Evolutionary conservation across 352 stramenopile species (phyloP), one percentile per base, ranked within the genome.

Genomic region (Globisporangium spiculum): DNA sequence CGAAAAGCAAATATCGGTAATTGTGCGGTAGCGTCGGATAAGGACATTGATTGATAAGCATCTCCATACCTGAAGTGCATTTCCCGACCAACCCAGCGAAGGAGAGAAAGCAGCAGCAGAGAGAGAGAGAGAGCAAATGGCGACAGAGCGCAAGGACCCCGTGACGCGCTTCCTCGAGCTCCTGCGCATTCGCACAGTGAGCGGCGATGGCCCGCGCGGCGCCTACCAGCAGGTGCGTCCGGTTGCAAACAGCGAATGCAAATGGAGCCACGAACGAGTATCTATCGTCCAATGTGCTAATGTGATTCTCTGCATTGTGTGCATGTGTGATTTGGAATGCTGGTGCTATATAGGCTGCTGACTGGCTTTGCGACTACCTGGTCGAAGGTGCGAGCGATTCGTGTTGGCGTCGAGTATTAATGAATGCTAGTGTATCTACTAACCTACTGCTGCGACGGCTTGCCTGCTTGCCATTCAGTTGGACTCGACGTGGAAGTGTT

Each of bases 181-280:
- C 46, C 71, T 97, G 60, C 71, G 84, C 52, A 83, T 96, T 71
- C 83, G 76, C 53, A 92, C 89, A 0, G 75, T 97, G 32, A 96
- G 86, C 70, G 76, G 75, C 48, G 82, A 93, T 26, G 90, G 86
- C 7, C 81, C 86, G 4, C 80, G 75, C 9, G 88, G 89, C 18
- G 52, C 65, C 16, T 97, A 97, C 69, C 56, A 89, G 9, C 38
- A 86, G 80, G 83, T 90, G 27, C 27, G 27, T 30, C 27, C 3
- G 27, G 27, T 30, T 30, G 27, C 27, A 30, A 30, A 30, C 27
- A 30, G 27, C 27, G 1, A 30, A 30, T 30, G 27, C 27, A 30
- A 30, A 27, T 18, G 16, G 9, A 32, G 14, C 22, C 1, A 10
- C 36, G 14, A 44, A 12, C 36, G 36, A 44, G 9, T 18, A 60